These are phyloP conservation scores for Crithidia thermophila DNA, from an alignment of 208 protist genomes.

Conservation along the genomic window DNA sequence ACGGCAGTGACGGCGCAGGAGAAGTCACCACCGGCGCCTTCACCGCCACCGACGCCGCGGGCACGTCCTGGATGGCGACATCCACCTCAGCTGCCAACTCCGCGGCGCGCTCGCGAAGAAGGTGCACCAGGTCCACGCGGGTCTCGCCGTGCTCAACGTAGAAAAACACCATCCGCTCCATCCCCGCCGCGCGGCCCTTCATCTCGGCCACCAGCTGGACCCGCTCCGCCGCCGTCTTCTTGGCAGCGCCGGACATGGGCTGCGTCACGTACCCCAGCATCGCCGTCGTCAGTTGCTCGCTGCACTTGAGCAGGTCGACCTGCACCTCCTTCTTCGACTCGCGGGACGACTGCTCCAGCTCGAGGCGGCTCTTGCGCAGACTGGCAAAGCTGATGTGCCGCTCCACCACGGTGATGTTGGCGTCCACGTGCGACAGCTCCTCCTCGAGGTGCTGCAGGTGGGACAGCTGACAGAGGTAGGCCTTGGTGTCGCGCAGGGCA, in stretches of 20 bases:
- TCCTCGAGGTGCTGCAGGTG: constrained; percentile 80
- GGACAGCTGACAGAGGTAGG: constrained; percentile 65
- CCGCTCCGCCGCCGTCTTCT: constrained; percentile 40
- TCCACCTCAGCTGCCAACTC: constrained; percentile 39
- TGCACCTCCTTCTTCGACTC: constrained; percentile 89
- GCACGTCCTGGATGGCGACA: constrained; percentile 21
- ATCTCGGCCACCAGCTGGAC: constrained; percentile 33
- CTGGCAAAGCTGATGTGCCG: constrained; percentile 68
- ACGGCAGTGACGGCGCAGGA: background rate
- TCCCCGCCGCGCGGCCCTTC: constrained; percentile 23
- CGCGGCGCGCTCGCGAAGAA: constrained; percentile 27
- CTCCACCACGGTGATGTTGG: constrained; percentile 85
- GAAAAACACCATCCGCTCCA: constrained; percentile 34
- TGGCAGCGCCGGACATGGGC: constrained; percentile 54
- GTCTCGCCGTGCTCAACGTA: constrained; percentile 32
- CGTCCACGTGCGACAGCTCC: constrained; percentile 76
- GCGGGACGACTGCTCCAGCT: constrained; percentile 78
- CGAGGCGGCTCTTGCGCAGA: constrained; percentile 66
- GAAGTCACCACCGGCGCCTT: background rate
- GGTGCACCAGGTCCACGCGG: constrained; percentile 34
- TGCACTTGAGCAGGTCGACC: constrained; percentile 60
- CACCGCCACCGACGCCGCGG: constrained; percentile 17
- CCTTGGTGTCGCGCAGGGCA: constrained; percentile 45
- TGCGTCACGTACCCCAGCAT: constrained; percentile 52
- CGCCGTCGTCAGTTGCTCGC: constrained; percentile 57